Evolutionary conservation across 2,329 filamentous ascomycete genomes (phyloP).

Genomic region (Penicillium oxalicum): DNA sequence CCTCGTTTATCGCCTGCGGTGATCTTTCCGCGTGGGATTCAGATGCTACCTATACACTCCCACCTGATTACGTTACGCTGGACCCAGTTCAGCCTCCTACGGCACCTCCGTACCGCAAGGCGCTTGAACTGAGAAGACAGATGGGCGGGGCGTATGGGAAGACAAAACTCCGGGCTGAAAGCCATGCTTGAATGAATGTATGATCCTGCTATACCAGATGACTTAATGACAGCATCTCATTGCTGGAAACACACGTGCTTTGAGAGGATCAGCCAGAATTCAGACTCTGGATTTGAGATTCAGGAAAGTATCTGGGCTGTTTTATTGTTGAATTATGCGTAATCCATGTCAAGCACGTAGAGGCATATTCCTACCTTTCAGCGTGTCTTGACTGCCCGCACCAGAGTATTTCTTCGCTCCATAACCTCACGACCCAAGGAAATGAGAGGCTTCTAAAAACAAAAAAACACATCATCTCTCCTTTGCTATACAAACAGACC

Average conservation of each 20-base stretch:
- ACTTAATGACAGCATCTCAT: too few relatives aligned
- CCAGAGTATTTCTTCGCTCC: too few relatives aligned
- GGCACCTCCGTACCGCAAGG: slow-evolving; percentile 87
- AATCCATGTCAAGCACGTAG: too few relatives aligned
- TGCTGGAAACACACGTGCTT: too few relatives aligned
- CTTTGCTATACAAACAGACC: neutral
- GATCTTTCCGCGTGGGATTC: slow-evolving; percentile 93
- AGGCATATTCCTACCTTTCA: slow-evolving; percentile 7
- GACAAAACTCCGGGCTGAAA: slow-evolving; percentile 45
- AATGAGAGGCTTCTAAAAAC: neutral
- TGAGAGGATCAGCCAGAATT: too few relatives aligned
- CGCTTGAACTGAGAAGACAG: slow-evolving; percentile 73
- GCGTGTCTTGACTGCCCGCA: too few relatives aligned
- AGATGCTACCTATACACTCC: slow-evolving; percentile 86
- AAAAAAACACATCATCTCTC: too few relatives aligned
- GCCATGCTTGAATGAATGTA: slow-evolving; percentile 16
- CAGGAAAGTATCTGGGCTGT: too few relatives aligned
- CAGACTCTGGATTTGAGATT: too few relatives aligned
- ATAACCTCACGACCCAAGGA: slow-evolving; percentile 6
- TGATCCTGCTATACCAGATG: too few relatives aligned
- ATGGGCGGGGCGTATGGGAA: slow-evolving; percentile 73
- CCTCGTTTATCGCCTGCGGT: slow-evolving; percentile 93
- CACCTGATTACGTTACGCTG: slow-evolving; percentile 76
- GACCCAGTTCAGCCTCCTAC: slow-evolving; percentile 94
- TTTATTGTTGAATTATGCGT: too few relatives aligned